phyloP scores from a whole-genome alignment of 768 basidiomycete genomes.

The Nidularia pulvinata region DNA sequence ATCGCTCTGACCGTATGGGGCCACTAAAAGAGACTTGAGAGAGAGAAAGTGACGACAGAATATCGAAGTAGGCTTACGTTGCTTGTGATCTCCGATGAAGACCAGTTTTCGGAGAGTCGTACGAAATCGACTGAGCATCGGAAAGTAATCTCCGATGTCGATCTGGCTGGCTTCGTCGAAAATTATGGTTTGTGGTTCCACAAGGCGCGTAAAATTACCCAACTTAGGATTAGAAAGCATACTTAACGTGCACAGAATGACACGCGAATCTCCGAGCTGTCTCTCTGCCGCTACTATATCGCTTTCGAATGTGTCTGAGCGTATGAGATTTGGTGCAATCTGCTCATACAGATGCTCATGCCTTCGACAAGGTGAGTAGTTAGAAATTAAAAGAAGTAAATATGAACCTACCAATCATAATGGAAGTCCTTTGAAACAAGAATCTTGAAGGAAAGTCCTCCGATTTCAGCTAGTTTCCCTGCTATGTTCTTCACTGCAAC shows the following conservation, averaged over 20 bases:
- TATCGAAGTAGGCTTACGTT: slow-evolving; percentile 33
- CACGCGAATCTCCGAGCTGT: slow-evolving; percentile 36
- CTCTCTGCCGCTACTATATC: slow-evolving; percentile 14
- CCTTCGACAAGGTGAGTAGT: slow-evolving; percentile 37
- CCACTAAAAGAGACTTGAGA: slow-evolving; percentile 41
- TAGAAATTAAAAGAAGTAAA: neutral
- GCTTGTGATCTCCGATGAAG: slow-evolving; percentile 57
- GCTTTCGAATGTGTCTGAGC: slow-evolving; percentile 28
- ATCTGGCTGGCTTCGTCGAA: slow-evolving; percentile 61
- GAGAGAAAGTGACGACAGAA: slow-evolving; percentile 11
- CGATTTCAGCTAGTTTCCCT: slow-evolving; percentile 55
- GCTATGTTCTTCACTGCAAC: slow-evolving; percentile 84
- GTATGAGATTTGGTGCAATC: slow-evolving; percentile 46
- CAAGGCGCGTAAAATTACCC: slow-evolving; percentile 16
- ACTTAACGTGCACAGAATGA: slow-evolving; percentile 67
- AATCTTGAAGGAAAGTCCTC: slow-evolving; percentile 51
- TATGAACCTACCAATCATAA: slow-evolving; percentile 50
- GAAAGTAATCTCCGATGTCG: slow-evolving; percentile 44
- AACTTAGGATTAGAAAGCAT: slow-evolving; percentile 50
- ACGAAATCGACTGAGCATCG: slow-evolving; percentile 30
- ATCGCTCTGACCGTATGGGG: slow-evolving; percentile 61
- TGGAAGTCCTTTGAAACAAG: slow-evolving; percentile 69
- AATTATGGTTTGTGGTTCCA: slow-evolving; percentile 37
- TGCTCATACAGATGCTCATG: slow-evolving; percentile 69
- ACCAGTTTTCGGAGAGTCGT: slow-evolving; percentile 36